Base-by-base conservation (phyloP, 2,329 filamentous ascomycete species). In the Zymoseptoria brevis region DNA sequence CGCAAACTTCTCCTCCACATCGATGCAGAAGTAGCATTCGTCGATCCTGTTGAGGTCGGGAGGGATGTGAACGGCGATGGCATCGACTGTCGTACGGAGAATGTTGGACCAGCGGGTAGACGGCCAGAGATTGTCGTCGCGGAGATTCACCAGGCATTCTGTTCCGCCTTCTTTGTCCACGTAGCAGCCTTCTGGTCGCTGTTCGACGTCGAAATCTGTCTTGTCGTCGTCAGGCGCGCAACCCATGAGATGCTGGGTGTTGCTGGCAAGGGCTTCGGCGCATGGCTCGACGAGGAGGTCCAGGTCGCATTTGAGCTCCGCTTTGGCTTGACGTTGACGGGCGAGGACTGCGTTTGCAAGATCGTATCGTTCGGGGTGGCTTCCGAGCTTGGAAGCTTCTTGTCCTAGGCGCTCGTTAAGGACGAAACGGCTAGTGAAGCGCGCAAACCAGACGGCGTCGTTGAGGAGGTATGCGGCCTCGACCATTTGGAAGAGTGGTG, bases 121-220 rank as follows among this genome's bases (percentile, higher is more conserved):
- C 7, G 69, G 69, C 68, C 68, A 71, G 29, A 71, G 60, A 2
- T 60, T 58, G 3, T 64, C 65, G 53, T 71, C 66, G 16, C 68
- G 62, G 11, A 71, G 59, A 2, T 66, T 64, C 13, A 64, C 64
- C 19, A 71, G 66, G 50, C 61, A 70, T 6, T 57, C 50, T 0
- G 60, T 64, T 2, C 63, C 63, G 48, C 55, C 60, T 24, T 67
- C 64, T 21, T 62, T 60, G 55, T 70, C 69, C 24, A 70, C 65
- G 2, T 53, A 54, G 58, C 68, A 71, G 50, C 58, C 49, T 13
- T 56, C 53, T 13, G 30, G 9, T 11, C 55, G 30, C 16, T 24
- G 49, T 8, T 56, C 56, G 2, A 56, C 16, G 9, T 65, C 66
- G 26, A 62, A 55, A 3, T 55, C 24, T 6, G 65, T 60, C 2